Evolutionary conservation across 2,329 filamentous ascomycete genomes (phyloP).

Genomic region (Immersiporthe knoxdaviesiana): DNA sequence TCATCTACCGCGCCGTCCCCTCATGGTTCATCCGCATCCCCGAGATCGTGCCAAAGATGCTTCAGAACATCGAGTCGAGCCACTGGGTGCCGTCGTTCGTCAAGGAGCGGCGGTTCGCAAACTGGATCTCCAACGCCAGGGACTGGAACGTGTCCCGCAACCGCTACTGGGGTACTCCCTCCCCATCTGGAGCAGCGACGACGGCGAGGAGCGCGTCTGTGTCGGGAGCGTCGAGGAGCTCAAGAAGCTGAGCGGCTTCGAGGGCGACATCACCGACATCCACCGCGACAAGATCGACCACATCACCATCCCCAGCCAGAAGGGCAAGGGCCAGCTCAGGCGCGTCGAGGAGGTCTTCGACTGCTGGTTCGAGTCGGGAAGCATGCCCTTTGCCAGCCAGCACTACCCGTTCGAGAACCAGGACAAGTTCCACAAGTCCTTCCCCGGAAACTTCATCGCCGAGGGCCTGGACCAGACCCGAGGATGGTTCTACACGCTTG

Average conservation of each 20-base stretch:
- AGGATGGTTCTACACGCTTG: conserved; percentile 95
- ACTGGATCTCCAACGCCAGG: conserved; percentile 87
- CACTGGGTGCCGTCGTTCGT: conserved; percentile 92
- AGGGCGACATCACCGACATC: conserved; percentile 80
- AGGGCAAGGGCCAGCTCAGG: conserved; percentile 80
- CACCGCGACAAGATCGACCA: conserved; percentile 92
- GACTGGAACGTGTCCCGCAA: conserved; percentile 97
- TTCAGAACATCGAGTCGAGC: conserved; percentile 85
- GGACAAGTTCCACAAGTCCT: conserved; percentile 77
- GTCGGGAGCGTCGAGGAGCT: conserved; percentile 84
- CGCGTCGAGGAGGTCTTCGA: conserved; percentile 90
- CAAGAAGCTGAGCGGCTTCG: conserved; percentile 81
- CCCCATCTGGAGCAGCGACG: conserved; percentile 89
- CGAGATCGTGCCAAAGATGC: conserved; percentile 81
- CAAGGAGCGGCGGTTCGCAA: conserved; percentile 87
- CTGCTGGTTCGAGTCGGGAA: conserved; percentile 96
- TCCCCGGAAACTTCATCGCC: conserved; percentile 92
- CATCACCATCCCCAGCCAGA: conserved; percentile 90
- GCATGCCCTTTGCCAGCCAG: conserved; percentile 89
- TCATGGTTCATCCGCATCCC: conserved; percentile 94
- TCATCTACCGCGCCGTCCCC: conserved; percentile 90
- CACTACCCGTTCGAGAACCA: conserved; percentile 93
- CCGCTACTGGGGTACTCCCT: conserved; percentile 96
- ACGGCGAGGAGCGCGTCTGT: conserved; percentile 83
- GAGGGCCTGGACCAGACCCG: conserved; percentile 85